Evolutionary conservation across 2,329 filamentous ascomycete genomes (phyloP).

Genomic region (Diaporthe vexans): DNA sequence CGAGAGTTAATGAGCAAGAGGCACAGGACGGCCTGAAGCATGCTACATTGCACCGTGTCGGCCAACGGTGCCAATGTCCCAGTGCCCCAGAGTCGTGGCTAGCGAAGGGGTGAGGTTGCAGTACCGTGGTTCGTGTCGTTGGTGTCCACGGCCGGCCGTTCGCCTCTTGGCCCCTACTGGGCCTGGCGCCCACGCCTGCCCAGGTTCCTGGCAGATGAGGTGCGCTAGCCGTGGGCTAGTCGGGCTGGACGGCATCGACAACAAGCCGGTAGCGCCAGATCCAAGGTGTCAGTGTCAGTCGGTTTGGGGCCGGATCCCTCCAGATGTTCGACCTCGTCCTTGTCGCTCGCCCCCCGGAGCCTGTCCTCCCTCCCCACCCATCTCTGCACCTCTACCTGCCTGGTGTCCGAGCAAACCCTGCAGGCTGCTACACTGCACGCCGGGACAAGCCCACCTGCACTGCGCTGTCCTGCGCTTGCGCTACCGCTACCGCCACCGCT

Average conservation of each 20-base stretch:
- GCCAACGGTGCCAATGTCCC: neutral
- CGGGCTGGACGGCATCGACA: conserved; percentile 17
- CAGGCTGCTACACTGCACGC: conserved; percentile 1
- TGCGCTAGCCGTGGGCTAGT: conserved; percentile 9
- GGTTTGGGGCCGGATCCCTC: neutral
- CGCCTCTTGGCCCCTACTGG: conserved; percentile 14
- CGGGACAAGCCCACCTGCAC: conserved; percentile 13
- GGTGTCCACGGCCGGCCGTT: neutral
- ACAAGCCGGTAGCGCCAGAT: conserved; percentile 31
- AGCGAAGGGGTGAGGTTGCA: conserved; percentile 17
- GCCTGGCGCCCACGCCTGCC: neutral
- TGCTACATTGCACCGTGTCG: neutral
- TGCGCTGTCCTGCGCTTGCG: conserved; percentile 3
- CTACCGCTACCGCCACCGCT: neutral
- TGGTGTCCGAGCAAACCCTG: conserved; percentile 23
- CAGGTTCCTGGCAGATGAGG: conserved; percentile 7
- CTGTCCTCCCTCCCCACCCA: neutral
- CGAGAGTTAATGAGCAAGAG: conserved; percentile 27
- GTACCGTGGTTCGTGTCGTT: conserved; percentile 27
- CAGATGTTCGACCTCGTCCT: conserved; percentile 7
- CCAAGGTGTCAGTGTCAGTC: conserved; percentile 29
- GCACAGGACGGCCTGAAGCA: neutral
- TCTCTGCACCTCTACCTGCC: neutral
- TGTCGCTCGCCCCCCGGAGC: neutral
- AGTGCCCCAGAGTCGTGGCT: neutral